Base-by-base conservation (phyloP, 2,329 filamentous ascomycete genomes). In the Fusarium brevicatenulatum region DNA sequence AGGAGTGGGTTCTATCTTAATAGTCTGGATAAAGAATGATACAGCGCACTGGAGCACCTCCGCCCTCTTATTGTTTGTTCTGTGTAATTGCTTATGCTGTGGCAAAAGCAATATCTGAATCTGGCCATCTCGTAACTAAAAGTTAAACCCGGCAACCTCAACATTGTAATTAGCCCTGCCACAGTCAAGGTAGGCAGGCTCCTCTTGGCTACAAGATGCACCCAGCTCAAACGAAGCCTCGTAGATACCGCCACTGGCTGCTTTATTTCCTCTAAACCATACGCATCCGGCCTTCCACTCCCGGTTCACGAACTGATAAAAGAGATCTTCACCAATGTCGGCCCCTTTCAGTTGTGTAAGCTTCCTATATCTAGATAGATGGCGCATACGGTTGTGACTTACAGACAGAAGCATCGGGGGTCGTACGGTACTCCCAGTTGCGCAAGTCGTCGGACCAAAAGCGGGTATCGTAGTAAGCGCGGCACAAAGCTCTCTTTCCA, bases 31-130 rank as follows among this genome's bases (percentile, higher is more conserved):
- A 19, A 8, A 16, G 19, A 47, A 47, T 30, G 4, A 47, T 9
- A n/a, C 8, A 30, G 9, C 9, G 19, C 19, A 11, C 12, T 28
- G 5, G 12, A 21, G 12, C 4, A 10, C 8, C 12, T 4, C 25
- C 18, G 2, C 3, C 15, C 13, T 11, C 1, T n/a, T 47, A 9
- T 16, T 16, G 5, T 16, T 30, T 3, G 7, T 16, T 6, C 5
- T 19, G 0, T 3, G 10, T 21, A 11, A 13, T 3, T 16, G 9
- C 4, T 16, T 30, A 16, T 30, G 19, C 9, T 3, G 13, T n/a
- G 7, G 13, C 13, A 21, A 8, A 16, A 3, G 25, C 13, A 16
- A 30, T 19, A 13, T 11, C 3, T 2, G 19, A n/a, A 30, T 7
- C 6, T 8, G 7, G 9, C 9, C 25, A 30, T n/a, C 25, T 4